These are phyloP conservation scores for Colletotrichum sp. DNA, from an alignment of 2,329 filamentous ascomycete species.

Conservation along the genomic window DNA sequence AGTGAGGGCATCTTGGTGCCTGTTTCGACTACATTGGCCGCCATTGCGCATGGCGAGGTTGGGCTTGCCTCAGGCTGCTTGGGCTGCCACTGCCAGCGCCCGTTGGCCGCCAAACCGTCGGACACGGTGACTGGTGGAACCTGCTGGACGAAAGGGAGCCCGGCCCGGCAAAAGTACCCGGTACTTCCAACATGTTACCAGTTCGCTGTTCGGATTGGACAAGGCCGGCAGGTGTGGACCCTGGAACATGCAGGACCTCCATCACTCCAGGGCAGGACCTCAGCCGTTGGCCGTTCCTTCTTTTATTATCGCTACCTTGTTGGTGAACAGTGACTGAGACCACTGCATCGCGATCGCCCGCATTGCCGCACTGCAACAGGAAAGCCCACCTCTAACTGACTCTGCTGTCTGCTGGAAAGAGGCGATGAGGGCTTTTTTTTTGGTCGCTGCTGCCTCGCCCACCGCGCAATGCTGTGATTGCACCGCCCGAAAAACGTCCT, in stretches of 20 bases:
- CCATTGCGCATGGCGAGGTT: neutral
- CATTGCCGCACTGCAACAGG: neutral
- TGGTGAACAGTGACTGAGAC: neutral
- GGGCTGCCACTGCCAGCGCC: neutral
- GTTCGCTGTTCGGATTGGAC: neutral
- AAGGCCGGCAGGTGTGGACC: neutral
- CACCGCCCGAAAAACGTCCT: neutral
- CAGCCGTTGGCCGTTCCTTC: neutral
- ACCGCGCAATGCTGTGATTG: neutral
- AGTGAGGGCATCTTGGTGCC: neutral
- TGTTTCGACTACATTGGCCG: slow-evolving; percentile 9
- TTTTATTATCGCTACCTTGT: too few species aligned
- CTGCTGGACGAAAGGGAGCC: neutral
- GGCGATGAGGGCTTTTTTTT: neutral
- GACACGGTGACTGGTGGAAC: neutral
- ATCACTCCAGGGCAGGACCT: neutral
- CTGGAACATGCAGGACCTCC: neutral
- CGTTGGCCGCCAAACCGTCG: neutral
- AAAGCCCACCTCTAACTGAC: neutral
- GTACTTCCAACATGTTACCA: neutral
- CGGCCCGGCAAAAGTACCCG: neutral
- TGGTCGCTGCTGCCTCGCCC: neutral
- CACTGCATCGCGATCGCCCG: slow-evolving; percentile 9
- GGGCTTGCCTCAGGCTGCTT: slow-evolving; percentile 8
- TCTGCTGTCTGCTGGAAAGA: neutral